Percentiles rank a stretch among this genome's conserved stretches.
Evolutionary conservation across 495 filamentous ascomycete species (phyloP).

Genomic region (Staphylotrichum longicolle): DNA sequence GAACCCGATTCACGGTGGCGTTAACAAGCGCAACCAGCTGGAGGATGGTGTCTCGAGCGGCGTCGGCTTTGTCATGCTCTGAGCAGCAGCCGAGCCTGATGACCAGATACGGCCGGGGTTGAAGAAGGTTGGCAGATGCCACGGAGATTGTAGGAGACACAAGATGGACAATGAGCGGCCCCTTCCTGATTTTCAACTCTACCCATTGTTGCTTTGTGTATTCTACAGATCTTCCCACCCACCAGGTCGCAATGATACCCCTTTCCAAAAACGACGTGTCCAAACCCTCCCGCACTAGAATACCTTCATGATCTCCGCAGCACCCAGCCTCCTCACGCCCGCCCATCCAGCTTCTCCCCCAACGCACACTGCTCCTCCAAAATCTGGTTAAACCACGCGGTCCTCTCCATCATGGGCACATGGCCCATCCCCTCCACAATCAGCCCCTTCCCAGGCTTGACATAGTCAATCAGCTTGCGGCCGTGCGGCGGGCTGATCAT

Average conservation of each 20-base stretch:
- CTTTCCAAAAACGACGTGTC: neutral
- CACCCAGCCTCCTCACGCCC: slow-evolving; percentile 11
- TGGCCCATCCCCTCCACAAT: slow-evolving; percentile 68
- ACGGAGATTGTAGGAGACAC: neutral
- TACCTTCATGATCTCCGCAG: neutral
- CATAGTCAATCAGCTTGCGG: slow-evolving; percentile 52
- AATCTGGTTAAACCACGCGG: slow-evolving; percentile 57
- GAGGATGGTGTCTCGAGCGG: slow-evolving; percentile 77
- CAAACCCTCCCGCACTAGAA: neutral
- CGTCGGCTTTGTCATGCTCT: slow-evolving; percentile 85
- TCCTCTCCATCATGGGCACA: slow-evolving; percentile 62
- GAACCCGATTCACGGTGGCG: slow-evolving; percentile 73
- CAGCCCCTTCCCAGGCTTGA: slow-evolving; percentile 48
- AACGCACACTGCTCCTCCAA: slow-evolving; percentile 50
- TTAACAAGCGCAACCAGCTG: slow-evolving; percentile 70
- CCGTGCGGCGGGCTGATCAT: slow-evolving; percentile 73
- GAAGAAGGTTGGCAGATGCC: neutral
- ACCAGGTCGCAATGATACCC: neutral
- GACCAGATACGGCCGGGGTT: neutral
- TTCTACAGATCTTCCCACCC: neutral
- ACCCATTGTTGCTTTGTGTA: too few species aligned
- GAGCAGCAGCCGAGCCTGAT: neutral
- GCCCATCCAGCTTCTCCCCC: slow-evolving; percentile 40
- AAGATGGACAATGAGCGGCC: too few species aligned
- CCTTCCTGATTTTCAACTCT: too few species aligned